Evolutionary conservation across 108 stramenopile genomes (phyloP), one percentile per base, ranked within the genome.

Genomic region (Cyclotella cryptica): DNA sequence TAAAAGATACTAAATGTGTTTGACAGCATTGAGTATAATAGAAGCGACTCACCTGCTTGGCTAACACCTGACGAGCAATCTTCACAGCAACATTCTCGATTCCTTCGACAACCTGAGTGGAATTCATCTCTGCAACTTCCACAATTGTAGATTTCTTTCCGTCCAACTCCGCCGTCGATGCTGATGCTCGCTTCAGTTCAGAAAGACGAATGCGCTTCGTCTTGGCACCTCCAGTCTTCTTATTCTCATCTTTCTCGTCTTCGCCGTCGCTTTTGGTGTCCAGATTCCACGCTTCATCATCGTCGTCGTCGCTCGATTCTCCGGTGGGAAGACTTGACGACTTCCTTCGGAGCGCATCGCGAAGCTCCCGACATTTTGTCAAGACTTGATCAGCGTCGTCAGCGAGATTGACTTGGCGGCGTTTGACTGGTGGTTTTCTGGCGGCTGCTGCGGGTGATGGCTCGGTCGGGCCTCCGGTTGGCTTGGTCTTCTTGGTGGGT

Each of bases 61-160:
- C 29, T 42, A 93, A 68, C 0, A 92, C 86, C 78, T 93, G 91
- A 6, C 80, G 52, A 0, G 89, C 87, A 69, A 96, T 88, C 24
- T 60, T 67, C 14, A 93, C 51, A 11, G 94, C 94, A 24, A 96
- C 81, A 46, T 72, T 79, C 72, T 96, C 92, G 53, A 96, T 92
- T n/a, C 87, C 91, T 69, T 91, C 92, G 74, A 93, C 75, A 0
- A 96, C 94, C 72, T 90, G 87, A 10, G 86, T 73, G 18, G 82
- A 61, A 19, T 85, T 79, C 64, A 96, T 79, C 72, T 93, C 92
- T 10, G 74, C 83, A 4, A 96, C 94, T 81, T 93, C 92, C 22
- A 96, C 78, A 69, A 96, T 89, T 40, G 75, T 57, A n/a, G 47
- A 49, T 49, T 57, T 74, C 42, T 77, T 77, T 39, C 40, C 70